Conservation (phyloP, 148 eudicot genomes). For the Rhododendron ovatum region DNA sequence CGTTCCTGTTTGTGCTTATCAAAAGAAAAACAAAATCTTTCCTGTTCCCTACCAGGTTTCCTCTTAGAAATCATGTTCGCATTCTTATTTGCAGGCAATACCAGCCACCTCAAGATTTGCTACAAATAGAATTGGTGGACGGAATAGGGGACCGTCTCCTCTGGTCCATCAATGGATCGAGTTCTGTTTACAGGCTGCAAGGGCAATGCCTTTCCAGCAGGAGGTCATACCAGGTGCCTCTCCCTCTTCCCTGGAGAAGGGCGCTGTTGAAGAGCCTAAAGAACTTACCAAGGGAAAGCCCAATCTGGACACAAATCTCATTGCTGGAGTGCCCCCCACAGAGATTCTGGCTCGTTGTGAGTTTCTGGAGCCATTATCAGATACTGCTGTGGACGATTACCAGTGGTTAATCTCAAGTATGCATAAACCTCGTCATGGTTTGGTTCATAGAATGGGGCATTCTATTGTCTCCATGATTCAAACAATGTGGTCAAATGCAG, state of each 20-base stretch:
- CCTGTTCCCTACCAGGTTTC: background rate
- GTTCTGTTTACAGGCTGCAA: slow-evolving; percentile 80
- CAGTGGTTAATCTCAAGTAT: slow-evolving; percentile 45
- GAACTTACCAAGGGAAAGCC: slow-evolving; percentile 51
- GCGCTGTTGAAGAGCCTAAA: slow-evolving; percentile 21
- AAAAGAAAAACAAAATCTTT: background rate
- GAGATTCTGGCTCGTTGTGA: slow-evolving; percentile 74
- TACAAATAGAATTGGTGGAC: slow-evolving; percentile 53
- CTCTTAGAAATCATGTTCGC: background rate
- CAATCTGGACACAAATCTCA: slow-evolving; percentile 66
- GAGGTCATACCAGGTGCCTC: slow-evolving; percentile 79
- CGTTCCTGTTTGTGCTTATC: background rate
- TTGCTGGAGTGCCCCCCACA: slow-evolving; percentile 71
- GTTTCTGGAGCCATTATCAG: slow-evolving; percentile 79
- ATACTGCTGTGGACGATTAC: slow-evolving; percentile 57
- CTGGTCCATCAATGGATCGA: slow-evolving; percentile 81
- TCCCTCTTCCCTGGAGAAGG: slow-evolving; percentile 49
- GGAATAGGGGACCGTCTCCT: slow-evolving; percentile 88
- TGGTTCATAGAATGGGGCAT: slow-evolving; percentile 21
- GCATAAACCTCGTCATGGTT: slow-evolving; percentile 36
- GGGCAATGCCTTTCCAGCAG: slow-evolving; percentile 71
- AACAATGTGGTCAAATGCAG: slow-evolving; percentile 20
- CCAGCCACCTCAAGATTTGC: slow-evolving; percentile 54
- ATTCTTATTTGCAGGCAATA: slow-evolving; percentile 47
- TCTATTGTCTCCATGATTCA: slow-evolving; percentile 11